phyloP scores from a whole-genome alignment of 2,329 filamentous ascomycete genomes.

The Fonsecaea monophora region DNA sequence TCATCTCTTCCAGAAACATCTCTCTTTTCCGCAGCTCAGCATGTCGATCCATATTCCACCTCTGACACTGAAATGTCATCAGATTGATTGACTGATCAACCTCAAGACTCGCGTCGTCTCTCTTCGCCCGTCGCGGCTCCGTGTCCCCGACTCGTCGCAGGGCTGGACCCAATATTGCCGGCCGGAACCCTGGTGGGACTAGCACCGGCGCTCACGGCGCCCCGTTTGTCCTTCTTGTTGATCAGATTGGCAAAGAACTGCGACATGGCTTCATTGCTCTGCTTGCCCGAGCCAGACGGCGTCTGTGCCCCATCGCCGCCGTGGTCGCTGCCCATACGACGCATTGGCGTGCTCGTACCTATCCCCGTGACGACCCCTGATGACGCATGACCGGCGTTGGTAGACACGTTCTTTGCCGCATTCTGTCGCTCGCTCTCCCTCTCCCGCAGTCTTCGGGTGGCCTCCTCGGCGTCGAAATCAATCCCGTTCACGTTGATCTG shows the following conservation, averaged over 20 bases:
- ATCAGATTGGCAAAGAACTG: constrained; percentile 39
- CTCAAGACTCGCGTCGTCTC: constrained; percentile 7
- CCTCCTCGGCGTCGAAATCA: constrained; percentile 88
- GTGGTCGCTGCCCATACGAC: constrained; percentile 27
- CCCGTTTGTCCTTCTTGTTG: constrained; percentile 36
- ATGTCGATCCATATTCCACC: neutral
- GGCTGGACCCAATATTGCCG: constrained; percentile 15
- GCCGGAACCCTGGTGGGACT: constrained; percentile 29
- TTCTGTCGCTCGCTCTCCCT: constrained; percentile 34
- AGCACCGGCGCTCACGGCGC: constrained; percentile 19
- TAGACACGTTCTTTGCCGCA: constrained; percentile 3
- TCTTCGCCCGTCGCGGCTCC: constrained; percentile 17
- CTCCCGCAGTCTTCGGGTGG: constrained; percentile 37
- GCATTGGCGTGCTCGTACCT: constrained; percentile 32
- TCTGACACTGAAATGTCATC: neutral
- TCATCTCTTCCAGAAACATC: neutral
- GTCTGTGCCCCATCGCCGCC: constrained; percentile 22
- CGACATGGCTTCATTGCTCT: constrained; percentile 36
- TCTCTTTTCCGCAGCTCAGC: neutral
- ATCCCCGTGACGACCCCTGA: neutral
- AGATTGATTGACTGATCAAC: neutral
- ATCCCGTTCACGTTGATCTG: constrained; percentile 99
- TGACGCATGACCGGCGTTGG: neutral
- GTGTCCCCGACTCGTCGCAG: constrained; percentile 3
- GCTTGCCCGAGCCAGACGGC: constrained; percentile 21